Conservation (phyloP, 441 rosid genomes). For the Erodium trifolium region DNA sequence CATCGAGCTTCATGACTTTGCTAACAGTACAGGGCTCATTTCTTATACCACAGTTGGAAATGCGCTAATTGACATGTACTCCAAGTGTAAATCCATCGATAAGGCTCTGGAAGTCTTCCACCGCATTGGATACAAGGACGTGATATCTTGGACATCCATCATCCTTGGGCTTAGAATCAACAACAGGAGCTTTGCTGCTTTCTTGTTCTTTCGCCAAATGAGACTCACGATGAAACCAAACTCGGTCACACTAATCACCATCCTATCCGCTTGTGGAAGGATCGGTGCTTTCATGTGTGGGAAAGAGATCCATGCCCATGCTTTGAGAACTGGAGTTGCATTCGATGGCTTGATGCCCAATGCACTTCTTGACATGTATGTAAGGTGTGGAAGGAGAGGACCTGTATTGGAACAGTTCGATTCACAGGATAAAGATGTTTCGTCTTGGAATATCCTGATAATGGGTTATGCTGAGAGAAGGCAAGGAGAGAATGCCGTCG, state of each 20-base stretch:
- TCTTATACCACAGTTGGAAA: slow-evolving; percentile 61
- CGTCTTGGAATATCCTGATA: slow-evolving; percentile 82
- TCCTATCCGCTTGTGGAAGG: slow-evolving; percentile 77
- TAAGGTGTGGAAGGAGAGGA: slow-evolving; percentile 73
- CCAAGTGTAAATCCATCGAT: slow-evolving; percentile 73
- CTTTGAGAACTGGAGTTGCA: slow-evolving; percentile 48
- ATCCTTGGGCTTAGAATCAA: slow-evolving; percentile 73
- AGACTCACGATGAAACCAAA: slow-evolving; percentile 48
- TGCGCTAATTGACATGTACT: slow-evolving; percentile 80
- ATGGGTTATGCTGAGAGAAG: slow-evolving; percentile 64
- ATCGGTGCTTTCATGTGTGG: slow-evolving; percentile 80
- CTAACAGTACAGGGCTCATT: slow-evolving; percentile 47
- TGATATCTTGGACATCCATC: slow-evolving; percentile 85
- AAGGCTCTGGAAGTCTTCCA: slow-evolving; percentile 75
- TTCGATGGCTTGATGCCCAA: slow-evolving; percentile 69
- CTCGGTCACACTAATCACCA: slow-evolving; percentile 58
- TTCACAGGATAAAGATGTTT: slow-evolving; percentile 47
- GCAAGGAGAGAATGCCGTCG: slow-evolving; percentile 45
- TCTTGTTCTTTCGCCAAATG: slow-evolving; percentile 70
- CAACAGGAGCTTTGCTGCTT: slow-evolving; percentile 67
- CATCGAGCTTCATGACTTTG: slow-evolving; percentile 59
- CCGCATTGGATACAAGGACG: slow-evolving; percentile 54
- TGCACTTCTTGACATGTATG: slow-evolving; percentile 76
- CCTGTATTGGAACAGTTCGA: slow-evolving; percentile 68
- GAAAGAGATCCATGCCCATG: slow-evolving; percentile 83